Conservation (phyloP, 1,139 yeast species). For the Saccharomyces hybrid region DNA sequence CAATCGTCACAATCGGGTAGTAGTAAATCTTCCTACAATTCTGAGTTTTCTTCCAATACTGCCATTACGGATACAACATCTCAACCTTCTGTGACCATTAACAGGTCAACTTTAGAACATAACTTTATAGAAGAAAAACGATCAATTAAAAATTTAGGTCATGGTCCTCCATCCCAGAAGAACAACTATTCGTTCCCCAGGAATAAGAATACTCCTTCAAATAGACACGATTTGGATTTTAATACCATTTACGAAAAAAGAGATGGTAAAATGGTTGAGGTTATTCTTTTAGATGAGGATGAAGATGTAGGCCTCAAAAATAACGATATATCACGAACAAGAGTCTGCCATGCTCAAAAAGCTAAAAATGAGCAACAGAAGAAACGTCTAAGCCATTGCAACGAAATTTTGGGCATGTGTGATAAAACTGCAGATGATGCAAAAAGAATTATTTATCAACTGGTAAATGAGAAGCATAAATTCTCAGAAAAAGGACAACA, state of each 20-base stretch:
- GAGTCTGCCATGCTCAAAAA: constrained; percentile 1
- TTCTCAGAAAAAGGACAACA: neutral
- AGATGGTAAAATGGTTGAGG: constrained; percentile 23
- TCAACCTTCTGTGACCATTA: constrained; percentile 6
- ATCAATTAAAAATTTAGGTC: neutral
- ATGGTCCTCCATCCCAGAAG: neutral
- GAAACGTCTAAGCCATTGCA: constrained; percentile 10
- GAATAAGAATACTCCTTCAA: neutral
- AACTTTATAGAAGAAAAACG: neutral
- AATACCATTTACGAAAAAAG: constrained; percentile 13
- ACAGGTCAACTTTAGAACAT: neutral
- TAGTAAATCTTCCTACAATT: constrained; percentile 15
- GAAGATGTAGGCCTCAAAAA: neutral
- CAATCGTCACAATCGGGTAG: constrained; percentile 22
- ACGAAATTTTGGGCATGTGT: constrained; percentile 21
- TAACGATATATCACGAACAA: neutral
- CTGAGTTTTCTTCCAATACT: constrained; percentile 23
- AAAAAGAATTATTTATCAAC: constrained; percentile 18
- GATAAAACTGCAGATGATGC: constrained; percentile 28
- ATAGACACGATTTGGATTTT: neutral
- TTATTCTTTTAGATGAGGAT: constrained; percentile 23
- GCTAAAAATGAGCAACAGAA: constrained; percentile 2
- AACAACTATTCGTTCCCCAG: neutral
- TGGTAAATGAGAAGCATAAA: constrained; percentile 4
- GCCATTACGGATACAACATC: constrained; percentile 19